These are phyloP conservation scores for Microstegium vimineum DNA, from an alignment of 176 grass and related monocot genomes.

Conservation along the genomic window DNA sequence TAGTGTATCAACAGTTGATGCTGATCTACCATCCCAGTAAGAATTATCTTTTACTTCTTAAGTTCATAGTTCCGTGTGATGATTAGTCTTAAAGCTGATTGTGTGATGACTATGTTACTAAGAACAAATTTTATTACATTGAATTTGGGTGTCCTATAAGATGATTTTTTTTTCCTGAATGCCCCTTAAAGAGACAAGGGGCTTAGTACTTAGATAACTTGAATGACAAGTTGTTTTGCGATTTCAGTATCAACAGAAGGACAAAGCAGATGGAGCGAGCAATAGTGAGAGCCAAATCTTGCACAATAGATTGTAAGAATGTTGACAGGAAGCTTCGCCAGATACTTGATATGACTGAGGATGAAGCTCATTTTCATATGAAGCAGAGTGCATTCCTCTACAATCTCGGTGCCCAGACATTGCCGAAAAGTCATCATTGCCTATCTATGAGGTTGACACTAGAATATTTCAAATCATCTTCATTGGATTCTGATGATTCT, in stretches of 20 bases:
- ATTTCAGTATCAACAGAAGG: conserved; percentile 68
- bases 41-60: conserved; percentile 19
- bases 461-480: conserved; percentile 70
- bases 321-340: conserved; percentile 82
- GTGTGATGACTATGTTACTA: neutral
- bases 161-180: neutral
- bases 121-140: conserved; percentile 3
- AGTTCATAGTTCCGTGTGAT: conserved; percentile 2
- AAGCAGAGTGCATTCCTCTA: conserved; percentile 91
- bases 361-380: conserved; percentile 91
- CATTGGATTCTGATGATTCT: conserved; percentile 39
- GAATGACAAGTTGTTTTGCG: conserved; percentile 10
- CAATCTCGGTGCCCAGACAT: conserved; percentile 70
- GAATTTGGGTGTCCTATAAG: neutral
- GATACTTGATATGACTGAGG: conserved; percentile 88
- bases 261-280: conserved; percentile 68
- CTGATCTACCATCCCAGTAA: conserved; percentile 79
- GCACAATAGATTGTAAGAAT: conserved; percentile 70
- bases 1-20: conserved; percentile 68
- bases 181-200: neutral
- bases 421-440: conserved; percentile 91
- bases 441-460: conserved; percentile 89
- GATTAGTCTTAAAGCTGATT: conserved; percentile 13
- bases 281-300: conserved; percentile 57
- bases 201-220: conserved; percentile 12